Conservation (phyloP, 1,139 yeast species). For the Meyerozyma sp. region DNA sequence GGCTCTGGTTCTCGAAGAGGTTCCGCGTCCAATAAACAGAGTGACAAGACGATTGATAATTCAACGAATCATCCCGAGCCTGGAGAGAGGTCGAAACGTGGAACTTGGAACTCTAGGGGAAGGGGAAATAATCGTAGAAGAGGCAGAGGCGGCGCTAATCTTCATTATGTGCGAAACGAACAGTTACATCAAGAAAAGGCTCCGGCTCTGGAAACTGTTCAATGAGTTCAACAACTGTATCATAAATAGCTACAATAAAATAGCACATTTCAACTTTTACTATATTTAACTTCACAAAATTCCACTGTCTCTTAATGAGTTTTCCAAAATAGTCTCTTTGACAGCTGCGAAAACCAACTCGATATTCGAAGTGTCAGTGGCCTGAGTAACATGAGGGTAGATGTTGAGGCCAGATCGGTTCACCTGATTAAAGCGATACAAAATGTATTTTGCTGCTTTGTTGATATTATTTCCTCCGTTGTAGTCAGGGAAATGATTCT, state of each 20-base stretch:
- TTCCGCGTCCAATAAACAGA: not conserved
- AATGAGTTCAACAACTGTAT: not conserved
- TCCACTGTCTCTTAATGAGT: conserved; percentile 81
- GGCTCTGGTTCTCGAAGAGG: not conserved
- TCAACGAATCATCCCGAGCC: conserved; percentile 3
- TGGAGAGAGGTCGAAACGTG: conserved; percentile 3
- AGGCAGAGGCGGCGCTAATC: conserved; percentile 16
- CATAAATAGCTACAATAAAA: not conserved
- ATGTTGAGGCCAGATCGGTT: conserved; percentile 78
- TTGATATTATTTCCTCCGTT: conserved; percentile 84
- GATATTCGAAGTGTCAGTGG: conserved; percentile 88
- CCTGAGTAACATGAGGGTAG: conserved; percentile 91
- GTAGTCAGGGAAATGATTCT: conserved; percentile 82
- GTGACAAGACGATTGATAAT: not conserved
- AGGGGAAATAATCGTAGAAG: conserved; percentile 16
- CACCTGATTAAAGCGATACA: conserved; percentile 85
- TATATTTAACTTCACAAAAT: conserved; percentile 36
- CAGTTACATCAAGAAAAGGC: not conserved
- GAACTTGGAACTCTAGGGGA: conserved; percentile 9
- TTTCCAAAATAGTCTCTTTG: conserved; percentile 82
- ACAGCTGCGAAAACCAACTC: conserved; percentile 88
- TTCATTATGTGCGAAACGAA: conserved; percentile 23
- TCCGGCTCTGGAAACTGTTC: not conserved
- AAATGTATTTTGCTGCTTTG: conserved; percentile 89
- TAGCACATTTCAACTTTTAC: not conserved